phyloP scores from a whole-genome alignment of 805 yeast species.

The Saccharomycopsis microspora region DNA sequence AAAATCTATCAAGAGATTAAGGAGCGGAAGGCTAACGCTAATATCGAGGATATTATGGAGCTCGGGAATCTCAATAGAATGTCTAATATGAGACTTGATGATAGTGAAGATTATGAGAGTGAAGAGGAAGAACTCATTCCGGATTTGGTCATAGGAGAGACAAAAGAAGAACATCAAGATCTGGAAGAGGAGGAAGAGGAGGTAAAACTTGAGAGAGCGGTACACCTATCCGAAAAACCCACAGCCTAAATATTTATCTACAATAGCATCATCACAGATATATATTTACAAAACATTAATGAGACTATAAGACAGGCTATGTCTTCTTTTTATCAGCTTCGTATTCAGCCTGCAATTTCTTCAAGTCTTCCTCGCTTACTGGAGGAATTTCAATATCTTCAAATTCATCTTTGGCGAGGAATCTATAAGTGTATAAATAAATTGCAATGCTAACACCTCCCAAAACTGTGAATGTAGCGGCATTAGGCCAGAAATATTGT shows the following conservation, averaged over 20 bases:
- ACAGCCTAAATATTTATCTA: too few species aligned
- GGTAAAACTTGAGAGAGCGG: too few species aligned
- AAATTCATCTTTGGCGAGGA: conserved; percentile 69
- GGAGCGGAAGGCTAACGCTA: conserved; percentile 44
- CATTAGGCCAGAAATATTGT: conserved; percentile 75
- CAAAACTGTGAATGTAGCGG: conserved; percentile 46
- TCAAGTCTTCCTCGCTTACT: conserved; percentile 64
- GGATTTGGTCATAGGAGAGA: too few species aligned
- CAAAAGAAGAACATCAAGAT: too few species aligned
- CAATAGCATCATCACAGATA: too few species aligned
- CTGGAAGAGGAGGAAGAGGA: too few species aligned
- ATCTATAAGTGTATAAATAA: conserved; percentile 51
- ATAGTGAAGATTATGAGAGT: conserved; percentile 18
- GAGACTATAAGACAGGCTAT: neutral
- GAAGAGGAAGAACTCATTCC: conserved; percentile 16
- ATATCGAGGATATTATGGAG: conserved; percentile 51
- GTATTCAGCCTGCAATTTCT: conserved; percentile 61
- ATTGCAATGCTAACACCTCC: conserved; percentile 60
- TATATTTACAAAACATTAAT: too few species aligned
- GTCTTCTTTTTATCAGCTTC: conserved; percentile 28
- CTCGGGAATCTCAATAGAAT: conserved; percentile 66
- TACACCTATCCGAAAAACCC: too few species aligned
- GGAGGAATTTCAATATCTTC: conserved; percentile 94
- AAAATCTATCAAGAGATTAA: conserved; percentile 54
- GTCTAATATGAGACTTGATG: conserved; percentile 12